Base-by-base conservation (phyloP, 164 flowering plant species). In the Houttuynia cordata region DNA sequence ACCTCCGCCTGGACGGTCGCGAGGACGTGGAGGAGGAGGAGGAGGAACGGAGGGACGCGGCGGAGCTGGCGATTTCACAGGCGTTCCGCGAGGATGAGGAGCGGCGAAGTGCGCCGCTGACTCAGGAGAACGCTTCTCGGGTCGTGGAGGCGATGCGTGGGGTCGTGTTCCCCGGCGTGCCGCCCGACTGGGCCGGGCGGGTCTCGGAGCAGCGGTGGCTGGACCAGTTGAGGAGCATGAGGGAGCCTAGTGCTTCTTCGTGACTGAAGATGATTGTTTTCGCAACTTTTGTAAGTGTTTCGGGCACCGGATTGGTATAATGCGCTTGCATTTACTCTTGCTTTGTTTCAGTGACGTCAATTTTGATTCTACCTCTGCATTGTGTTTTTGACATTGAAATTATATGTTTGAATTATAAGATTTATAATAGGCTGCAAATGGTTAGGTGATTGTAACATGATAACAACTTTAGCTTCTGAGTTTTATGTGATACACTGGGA, bases 121-220 rank as follows among this genome's bases (percentile, higher is more conserved):
- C 85, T 62, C 61, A 75, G 49, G 93, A 89, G 74, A 82, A 74
- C 41, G 75, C 86, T 22, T 55, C 17, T 56, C 68, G 91, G 54
- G 81, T 89, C 53, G 74, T 80, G 78, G 83, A 86, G 47, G 96
- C 93, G 37, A 89, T 89, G 96, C 81, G 89, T 8, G 78, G 83
- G 39, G 62, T 89, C 14, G 74, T 82, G 22, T 81, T 86, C 19
- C 69, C 50, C n/a, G 93, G 87, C 14, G 37, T 61, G 0, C 69
- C 76, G 47, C 96, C 96, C 0, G 80, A 80, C 51, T 88, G 96
- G 96, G 74, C 68, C 15, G 49, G 15, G 25, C 67, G 18, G 4
- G 74, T 88, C 0, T 74, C 87, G 0, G 93, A 86, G 63, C 81
- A 81, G 41, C 78, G 68, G 51, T 84, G 91, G 96, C 60, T 80